Evolutionary conservation across 805 yeast genomes (phyloP).

Genomic region (Saccharomycopsis sp.): DNA sequence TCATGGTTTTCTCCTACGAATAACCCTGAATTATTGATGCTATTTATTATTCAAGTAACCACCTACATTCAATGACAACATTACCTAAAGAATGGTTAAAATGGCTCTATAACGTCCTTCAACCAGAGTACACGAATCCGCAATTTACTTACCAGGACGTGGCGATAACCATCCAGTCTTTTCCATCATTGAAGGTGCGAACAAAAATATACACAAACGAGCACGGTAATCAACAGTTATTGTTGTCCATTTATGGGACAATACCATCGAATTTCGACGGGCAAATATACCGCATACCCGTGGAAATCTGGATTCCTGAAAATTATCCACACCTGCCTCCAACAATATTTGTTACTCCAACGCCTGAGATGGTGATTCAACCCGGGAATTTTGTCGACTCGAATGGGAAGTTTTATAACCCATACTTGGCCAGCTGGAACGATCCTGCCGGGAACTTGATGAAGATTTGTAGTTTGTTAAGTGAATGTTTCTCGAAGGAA

Average conservation of each 20-base stretch:
- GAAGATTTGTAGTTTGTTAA: constrained; percentile 29
- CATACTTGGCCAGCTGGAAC: constrained; percentile 57
- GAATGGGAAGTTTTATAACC: constrained; percentile 67
- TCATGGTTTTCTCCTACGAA: not conserved
- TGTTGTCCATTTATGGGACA: constrained; percentile 60
- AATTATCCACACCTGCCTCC: constrained; percentile 68
- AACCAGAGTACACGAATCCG: constrained; percentile 53
- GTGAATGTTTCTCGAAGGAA: constrained; percentile 33
- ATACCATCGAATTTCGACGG: constrained; percentile 31
- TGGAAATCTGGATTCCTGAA: constrained; percentile 73
- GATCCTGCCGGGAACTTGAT: constrained; percentile 28
- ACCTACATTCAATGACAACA: constrained; percentile 1
- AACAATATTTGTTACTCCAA: constrained; percentile 51
- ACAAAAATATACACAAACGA: constrained; percentile 56
- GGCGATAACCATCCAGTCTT: constrained; percentile 43
- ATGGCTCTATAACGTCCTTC: constrained; percentile 54
- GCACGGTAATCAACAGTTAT: constrained; percentile 51
- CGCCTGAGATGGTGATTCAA: constrained; percentile 38
- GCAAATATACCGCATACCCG: constrained; percentile 39
- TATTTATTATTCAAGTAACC: not conserved
- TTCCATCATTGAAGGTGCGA: constrained; percentile 53
- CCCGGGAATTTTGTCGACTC: constrained; percentile 64
- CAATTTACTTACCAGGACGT: constrained; percentile 57
- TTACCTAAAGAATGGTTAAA: constrained; percentile 40
- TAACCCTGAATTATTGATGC: not conserved